Evolutionary conservation across 2,329 filamentous ascomycete genomes (phyloP).

Genomic region (Aspergillus sp.): DNA sequence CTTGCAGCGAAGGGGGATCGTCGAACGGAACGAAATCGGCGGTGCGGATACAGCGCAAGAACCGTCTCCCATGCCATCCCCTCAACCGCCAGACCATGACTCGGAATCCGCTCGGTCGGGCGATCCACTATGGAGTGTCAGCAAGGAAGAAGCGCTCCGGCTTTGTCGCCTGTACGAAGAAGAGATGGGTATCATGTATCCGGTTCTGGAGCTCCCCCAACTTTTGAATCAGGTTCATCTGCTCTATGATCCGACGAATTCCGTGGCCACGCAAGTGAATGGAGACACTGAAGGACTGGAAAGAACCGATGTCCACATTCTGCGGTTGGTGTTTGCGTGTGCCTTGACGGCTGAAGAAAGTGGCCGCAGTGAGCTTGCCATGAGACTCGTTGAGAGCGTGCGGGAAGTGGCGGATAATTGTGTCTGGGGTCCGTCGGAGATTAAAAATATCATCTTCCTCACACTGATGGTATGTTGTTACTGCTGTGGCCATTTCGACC

Average conservation of each 20-base stretch:
- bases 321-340: slow-evolving; percentile 75
- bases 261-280: slow-evolving; percentile 1
- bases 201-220: slow-evolving; percentile 61
- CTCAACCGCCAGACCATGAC: slow-evolving; percentile 13
- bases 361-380: slow-evolving; percentile 65
- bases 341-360: slow-evolving; percentile 67
- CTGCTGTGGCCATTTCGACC: not conserved
- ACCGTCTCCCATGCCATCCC: slow-evolving; percentile 24
- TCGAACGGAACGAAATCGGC: slow-evolving; percentile 37
- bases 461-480: slow-evolving; percentile 36
- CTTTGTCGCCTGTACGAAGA: slow-evolving; percentile 73
- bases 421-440: slow-evolving; percentile 47
- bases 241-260: slow-evolving; percentile 42
- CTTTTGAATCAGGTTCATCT: slow-evolving; percentile 58
- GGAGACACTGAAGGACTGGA: slow-evolving; percentile 38
- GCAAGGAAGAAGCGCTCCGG: slow-evolving; percentile 67
- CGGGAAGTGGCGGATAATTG: slow-evolving; percentile 58
- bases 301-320: slow-evolving; percentile 54
- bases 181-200: slow-evolving; percentile 85
- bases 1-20: slow-evolving; percentile 78
- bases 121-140: slow-evolving; percentile 70
- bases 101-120: slow-evolving; percentile 18
- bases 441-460: slow-evolving; percentile 52
- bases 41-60: slow-evolving; percentile 45
- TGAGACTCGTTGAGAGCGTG: slow-evolving; percentile 66